Evolutionary conservation across 2,329 filamentous ascomycete species (phyloP).

Genomic region (Colletotrichum ledebouriae): DNA sequence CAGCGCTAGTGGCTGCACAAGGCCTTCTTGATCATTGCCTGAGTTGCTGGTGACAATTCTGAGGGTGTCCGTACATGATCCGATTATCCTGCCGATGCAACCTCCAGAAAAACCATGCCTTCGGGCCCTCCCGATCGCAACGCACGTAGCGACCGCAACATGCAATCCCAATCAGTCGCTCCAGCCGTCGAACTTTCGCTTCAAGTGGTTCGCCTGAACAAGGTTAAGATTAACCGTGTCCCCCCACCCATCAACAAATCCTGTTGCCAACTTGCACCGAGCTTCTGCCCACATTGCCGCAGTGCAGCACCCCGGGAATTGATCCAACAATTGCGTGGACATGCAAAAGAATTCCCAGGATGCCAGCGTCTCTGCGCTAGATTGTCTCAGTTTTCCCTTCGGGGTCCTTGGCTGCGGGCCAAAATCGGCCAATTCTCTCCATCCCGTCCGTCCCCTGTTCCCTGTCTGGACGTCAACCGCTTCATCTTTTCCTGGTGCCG

Average conservation of each 20-base stretch:
- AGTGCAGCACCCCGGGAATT: neutral
- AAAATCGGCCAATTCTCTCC: constrained; percentile 25
- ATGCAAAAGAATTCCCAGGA: neutral
- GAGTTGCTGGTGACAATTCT: too few species aligned
- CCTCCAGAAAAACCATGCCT: too few species aligned
- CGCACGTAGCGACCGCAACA: neutral
- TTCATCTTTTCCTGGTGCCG: neutral
- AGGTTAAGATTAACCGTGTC: constrained; percentile 19
- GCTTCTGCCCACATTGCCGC: constrained; percentile 2
- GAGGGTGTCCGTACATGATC: too few species aligned
- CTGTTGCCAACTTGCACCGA: neutral
- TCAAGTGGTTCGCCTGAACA: constrained; percentile 21
- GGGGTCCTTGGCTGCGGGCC: neutral
- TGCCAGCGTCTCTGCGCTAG: constrained; percentile 10
- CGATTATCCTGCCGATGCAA: too few species aligned
- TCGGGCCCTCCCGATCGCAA: too few species aligned
- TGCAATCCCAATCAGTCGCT: neutral
- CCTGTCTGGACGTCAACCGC: constrained; percentile 25
- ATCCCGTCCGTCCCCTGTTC: neutral
- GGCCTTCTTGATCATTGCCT: too few species aligned
- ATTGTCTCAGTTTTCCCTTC: constrained; percentile 1
- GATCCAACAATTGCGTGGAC: neutral
- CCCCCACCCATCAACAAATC: neutral
- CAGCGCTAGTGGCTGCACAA: too few species aligned
- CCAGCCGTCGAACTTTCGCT: constrained; percentile 6